Conservation (phyloP, 495 filamentous ascomycete species). For the Xylaria cubensis region DNA sequence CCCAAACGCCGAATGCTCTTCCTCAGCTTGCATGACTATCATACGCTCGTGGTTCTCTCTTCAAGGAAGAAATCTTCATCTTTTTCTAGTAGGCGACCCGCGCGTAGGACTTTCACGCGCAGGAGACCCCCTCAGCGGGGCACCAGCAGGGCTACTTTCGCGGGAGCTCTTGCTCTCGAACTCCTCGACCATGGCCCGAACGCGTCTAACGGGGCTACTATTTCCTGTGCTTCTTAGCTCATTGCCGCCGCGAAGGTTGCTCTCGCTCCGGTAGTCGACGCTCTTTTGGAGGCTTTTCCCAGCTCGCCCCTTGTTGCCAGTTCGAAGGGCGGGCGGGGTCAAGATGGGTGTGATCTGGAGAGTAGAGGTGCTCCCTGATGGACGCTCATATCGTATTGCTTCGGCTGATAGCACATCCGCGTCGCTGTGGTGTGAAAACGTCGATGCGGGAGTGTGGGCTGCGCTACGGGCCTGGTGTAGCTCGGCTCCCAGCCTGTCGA, state of each 20-base stretch:
- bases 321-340: neutral
- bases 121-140: constrained; percentile 40
- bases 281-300: neutral
- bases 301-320: neutral
- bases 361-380: constrained; percentile 15
- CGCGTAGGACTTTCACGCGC: constrained; percentile 15
- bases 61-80: neutral
- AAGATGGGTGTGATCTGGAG: constrained; percentile 21
- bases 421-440: constrained; percentile 29
- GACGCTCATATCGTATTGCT: constrained; percentile 31
- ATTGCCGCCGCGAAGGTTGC: constrained; percentile 20
- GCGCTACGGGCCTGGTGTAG: constrained; percentile 21
- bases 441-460: constrained; percentile 19
- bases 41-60: neutral
- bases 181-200: constrained; percentile 56
- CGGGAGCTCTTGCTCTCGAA: constrained; percentile 47
- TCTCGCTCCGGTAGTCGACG: constrained; percentile 23
- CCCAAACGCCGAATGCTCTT: constrained; percentile 17
- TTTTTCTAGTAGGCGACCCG: neutral
- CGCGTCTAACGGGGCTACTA: constrained; percentile 40
- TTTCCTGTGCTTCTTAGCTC: constrained; percentile 34
- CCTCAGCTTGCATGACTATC: neutral
- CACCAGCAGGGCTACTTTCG: constrained; percentile 41
- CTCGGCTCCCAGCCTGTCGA: constrained; percentile 22
- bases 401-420: constrained; percentile 37